A percentile compares a stretch with the other conserved stretches of the same genome.
Evolutionary conservation across 2,329 filamentous ascomycete genomes (phyloP).

Genomic region (Diaporthe sp.): DNA sequence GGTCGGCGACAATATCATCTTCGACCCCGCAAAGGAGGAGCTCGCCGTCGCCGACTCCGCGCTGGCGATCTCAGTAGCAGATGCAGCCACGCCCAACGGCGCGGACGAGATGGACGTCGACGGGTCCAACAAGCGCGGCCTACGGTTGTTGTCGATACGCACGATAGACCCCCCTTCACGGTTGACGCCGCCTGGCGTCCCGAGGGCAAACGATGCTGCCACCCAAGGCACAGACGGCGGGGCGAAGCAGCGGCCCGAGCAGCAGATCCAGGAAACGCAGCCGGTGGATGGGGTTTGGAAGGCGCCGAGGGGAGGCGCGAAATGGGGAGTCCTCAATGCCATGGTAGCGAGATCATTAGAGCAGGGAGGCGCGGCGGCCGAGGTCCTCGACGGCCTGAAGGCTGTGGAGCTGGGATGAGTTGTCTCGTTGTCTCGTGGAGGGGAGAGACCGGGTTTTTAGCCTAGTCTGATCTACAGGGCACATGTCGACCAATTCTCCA

Average conservation of each 20-base stretch:
- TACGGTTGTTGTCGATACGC: slow-evolving; percentile 75
- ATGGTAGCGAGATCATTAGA: slow-evolving; percentile 83
- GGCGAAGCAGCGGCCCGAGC: slow-evolving; percentile 48
- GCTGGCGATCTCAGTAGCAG: slow-evolving; percentile 83
- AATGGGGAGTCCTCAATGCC: slow-evolving; percentile 75
- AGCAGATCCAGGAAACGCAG: slow-evolving; percentile 61
- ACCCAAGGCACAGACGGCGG: slow-evolving; percentile 50
- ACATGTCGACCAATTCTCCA: neutral
- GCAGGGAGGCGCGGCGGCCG: slow-evolving; percentile 83
- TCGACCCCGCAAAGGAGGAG: slow-evolving; percentile 92
- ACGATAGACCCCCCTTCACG: slow-evolving; percentile 81
- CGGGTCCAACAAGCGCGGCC: slow-evolving; percentile 46
- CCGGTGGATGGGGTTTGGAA: slow-evolving; percentile 83
- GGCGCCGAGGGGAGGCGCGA: slow-evolving; percentile 84
- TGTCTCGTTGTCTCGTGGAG: slow-evolving; percentile 12
- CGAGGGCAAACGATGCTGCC: slow-evolving; percentile 70
- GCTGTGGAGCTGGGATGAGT: slow-evolving; percentile 74
- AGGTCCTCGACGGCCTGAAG: slow-evolving; percentile 85
- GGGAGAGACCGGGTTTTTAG: slow-evolving; percentile 28
- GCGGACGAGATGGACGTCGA: slow-evolving; percentile 54
- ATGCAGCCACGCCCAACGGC: slow-evolving; percentile 43
- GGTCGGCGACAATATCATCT: slow-evolving; percentile 88
- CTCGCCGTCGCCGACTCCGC: slow-evolving; percentile 92
- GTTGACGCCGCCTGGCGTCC: slow-evolving; percentile 76
- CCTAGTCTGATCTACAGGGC: slow-evolving; percentile 25